Conservation (phyloP, 2,329 filamentous ascomycete species). For the Aspergillus japonicus region DNA sequence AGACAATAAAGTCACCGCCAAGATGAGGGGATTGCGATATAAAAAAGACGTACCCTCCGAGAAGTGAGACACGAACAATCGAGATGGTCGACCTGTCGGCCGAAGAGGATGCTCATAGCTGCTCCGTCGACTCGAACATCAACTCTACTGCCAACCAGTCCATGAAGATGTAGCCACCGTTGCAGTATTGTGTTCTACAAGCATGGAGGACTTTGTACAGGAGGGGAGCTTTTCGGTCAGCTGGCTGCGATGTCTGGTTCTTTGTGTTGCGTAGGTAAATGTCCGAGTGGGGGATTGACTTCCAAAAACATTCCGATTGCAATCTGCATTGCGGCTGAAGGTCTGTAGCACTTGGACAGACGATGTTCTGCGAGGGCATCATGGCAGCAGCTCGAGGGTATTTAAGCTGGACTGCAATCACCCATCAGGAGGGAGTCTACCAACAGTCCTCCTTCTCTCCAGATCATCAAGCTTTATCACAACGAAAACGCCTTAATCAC, state of each 20-base stretch:
- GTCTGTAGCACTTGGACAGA: background rate
- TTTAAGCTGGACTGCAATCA: background rate
- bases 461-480: background rate
- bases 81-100: background rate
- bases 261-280: background rate
- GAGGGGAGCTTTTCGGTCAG: background rate
- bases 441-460: background rate
- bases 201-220: background rate
- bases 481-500: background rate
- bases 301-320: background rate
- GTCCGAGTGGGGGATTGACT: background rate
- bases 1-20: background rate
- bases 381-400: background rate
- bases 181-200: background rate
- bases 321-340: background rate
- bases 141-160: background rate
- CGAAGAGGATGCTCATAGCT: background rate
- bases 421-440: background rate
- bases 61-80: background rate
- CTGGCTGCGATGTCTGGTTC: background rate
- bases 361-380: background rate
- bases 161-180: background rate
- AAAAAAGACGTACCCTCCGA: background rate
- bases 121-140: background rate
- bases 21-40: background rate